Percentiles rank a stretch among this genome's conserved stretches.
phyloP scores from a whole-genome alignment of 805 yeast genomes.

The Candida coquimbonensis region DNA sequence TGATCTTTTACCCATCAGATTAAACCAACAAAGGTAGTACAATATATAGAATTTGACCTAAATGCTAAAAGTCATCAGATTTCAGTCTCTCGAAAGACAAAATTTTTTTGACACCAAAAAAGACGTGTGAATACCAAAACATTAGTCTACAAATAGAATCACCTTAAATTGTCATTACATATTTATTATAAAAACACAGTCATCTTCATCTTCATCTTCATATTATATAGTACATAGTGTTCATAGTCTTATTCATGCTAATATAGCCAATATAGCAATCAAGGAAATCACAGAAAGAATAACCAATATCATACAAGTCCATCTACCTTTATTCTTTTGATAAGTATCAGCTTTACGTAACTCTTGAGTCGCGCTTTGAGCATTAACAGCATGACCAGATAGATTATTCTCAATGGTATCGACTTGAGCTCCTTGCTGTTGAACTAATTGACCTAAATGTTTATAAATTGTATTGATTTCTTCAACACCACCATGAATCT shows the following conservation, averaged over 20 bases:
- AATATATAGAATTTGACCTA: too few relatives aligned
- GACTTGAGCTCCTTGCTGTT: conserved; percentile 79
- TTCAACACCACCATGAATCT: conserved; percentile 68
- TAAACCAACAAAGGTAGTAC: background rate
- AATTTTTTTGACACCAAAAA: conserved; percentile 5
- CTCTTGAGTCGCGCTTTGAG: conserved; percentile 66
- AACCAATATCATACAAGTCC: conserved; percentile 62
- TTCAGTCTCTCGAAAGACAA: background rate
- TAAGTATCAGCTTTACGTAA: conserved; percentile 67
- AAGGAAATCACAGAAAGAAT: conserved; percentile 53
- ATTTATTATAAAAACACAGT: background rate
- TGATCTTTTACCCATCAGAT: conserved; percentile 6
- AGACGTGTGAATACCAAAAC: background rate
- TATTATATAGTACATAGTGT: too few relatives aligned
- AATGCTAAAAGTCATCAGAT: background rate
- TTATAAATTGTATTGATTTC: conserved; percentile 83
- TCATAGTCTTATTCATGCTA: conserved; percentile 1
- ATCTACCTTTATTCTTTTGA: conserved; percentile 61
- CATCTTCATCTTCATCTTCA: background rate
- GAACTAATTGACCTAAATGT: conserved; percentile 70
- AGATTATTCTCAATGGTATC: conserved; percentile 82
- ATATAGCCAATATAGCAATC: conserved; percentile 48
- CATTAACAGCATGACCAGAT: conserved; percentile 51
- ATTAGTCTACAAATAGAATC: background rate
- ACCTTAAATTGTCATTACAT: background rate